These are phyloP conservation scores for Coemansia sp. DNA, from an alignment of 192 early-diverging fungal genomes.

Conservation along the genomic window DNA sequence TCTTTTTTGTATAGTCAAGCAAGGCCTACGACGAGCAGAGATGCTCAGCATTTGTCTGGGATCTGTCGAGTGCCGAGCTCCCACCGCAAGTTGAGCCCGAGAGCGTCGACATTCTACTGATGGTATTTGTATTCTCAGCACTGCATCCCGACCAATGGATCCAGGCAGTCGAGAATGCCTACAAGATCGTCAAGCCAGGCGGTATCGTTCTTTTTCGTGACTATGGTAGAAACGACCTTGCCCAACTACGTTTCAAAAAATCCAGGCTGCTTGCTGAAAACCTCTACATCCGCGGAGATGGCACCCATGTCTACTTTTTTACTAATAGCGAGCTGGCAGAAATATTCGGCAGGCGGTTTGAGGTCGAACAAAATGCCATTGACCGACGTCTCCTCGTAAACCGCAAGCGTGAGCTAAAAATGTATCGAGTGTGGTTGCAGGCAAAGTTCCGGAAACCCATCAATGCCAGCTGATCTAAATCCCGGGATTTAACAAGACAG, in stretches of 20 bases:
- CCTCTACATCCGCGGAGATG: constrained; percentile 82
- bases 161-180: constrained; percentile 66
- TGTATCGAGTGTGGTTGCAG: constrained; percentile 98
- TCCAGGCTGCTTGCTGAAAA: constrained; percentile 70
- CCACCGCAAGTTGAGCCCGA: constrained; percentile 62
- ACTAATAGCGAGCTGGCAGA: constrained; percentile 57
- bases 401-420: constrained; percentile 85
- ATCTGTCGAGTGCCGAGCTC: constrained; percentile 62
- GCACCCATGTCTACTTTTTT: constrained; percentile 80
- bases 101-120: constrained; percentile 72
- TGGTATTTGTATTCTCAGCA: constrained; percentile 82
- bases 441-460: constrained; percentile 89
- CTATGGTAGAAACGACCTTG: constrained; percentile 81
- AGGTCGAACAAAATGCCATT: constrained; percentile 85
- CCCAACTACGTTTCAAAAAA: constrained; percentile 79
- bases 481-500: neutral
- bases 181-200: constrained; percentile 70
- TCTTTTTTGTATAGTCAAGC: constrained; percentile 42
- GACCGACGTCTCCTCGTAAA: constrained; percentile 95
- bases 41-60: constrained; percentile 76
- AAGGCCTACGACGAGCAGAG: constrained; percentile 59
- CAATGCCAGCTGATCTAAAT: constrained; percentile 18
- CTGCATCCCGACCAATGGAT: constrained; percentile 71
- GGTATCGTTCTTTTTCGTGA: constrained; percentile 77
- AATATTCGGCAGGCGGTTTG: constrained; percentile 61